Conservation (phyloP, 202 grass and related monocot genomes). For the Brachypodium distachyon region DNA sequence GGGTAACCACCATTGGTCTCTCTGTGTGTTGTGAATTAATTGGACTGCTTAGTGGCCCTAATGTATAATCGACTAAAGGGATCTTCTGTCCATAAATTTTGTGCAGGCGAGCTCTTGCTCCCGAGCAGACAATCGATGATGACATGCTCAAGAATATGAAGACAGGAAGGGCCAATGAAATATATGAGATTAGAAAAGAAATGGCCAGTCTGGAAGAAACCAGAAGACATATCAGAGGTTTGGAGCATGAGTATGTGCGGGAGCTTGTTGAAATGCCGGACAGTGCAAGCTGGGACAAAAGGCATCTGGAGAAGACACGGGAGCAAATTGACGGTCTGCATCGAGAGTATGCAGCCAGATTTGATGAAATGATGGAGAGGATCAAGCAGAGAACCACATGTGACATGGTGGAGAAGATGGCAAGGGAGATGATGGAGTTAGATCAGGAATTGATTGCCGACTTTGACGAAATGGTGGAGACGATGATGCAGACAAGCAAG, state of each 20-base stretch:
- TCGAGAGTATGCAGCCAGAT: neutral
- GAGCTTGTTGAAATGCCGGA: neutral
- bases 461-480: no score
- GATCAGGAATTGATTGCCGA: no score
- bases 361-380: neutral
- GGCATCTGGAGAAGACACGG: neutral
- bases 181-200: conserved; percentile 2
- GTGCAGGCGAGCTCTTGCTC: neutral
- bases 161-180: neutral
- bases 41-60: neutral
- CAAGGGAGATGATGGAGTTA: no score
- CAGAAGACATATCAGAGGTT: conserved; percentile 28
- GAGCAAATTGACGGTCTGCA: neutral
- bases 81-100: neutral
- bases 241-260: conserved; percentile 12
- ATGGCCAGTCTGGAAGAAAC: conserved; percentile 29
- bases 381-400: no score
- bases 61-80: neutral
- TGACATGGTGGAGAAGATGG: no score
- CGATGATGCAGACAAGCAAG: no score
- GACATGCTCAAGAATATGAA: neutral
- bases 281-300: neutral
- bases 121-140: neutral
- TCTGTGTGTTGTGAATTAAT: neutral
- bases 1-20: conserved; percentile 11